Conservation (phyloP, 129 eudicot species). For the Flaveria brownii region DNA sequence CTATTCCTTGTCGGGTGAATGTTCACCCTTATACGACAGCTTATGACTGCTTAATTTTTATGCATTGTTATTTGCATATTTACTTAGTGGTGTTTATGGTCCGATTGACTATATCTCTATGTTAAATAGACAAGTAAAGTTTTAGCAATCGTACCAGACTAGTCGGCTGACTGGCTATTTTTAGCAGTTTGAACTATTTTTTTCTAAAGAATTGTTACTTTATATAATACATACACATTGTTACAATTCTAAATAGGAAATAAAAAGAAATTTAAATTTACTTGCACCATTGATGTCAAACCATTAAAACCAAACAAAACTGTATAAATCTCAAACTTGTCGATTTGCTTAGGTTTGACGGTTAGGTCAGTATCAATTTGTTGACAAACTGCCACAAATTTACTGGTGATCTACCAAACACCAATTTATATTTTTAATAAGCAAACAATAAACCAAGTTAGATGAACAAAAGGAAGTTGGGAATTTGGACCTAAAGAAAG, state of each 20-base stretch:
- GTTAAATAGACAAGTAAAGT: not conserved
- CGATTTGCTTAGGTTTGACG: not conserved
- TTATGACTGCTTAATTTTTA: not conserved
- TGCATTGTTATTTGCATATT: not conserved
- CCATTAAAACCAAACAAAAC: not conserved
- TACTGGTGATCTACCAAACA: not conserved
- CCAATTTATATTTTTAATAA: not conserved
- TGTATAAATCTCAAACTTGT: not conserved
- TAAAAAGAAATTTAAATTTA: too few species aligned
- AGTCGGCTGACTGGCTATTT: too few species aligned
- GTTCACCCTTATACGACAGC: constrained; percentile 19
- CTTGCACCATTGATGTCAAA: not conserved
- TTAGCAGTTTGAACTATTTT: too few species aligned
- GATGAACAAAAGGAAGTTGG: not conserved
- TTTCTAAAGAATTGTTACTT: too few species aligned
- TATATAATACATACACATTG: too few species aligned
- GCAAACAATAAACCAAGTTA: not conserved
- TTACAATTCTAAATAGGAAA: too few species aligned
- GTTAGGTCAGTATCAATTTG: too few species aligned
- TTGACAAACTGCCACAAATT: not conserved
- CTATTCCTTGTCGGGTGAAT: constrained; percentile 19
- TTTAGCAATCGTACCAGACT: not conserved
- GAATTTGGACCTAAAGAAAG: not conserved
- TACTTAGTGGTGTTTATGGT: not conserved
- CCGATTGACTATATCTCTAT: not conserved